Conservation (phyloP, 2,329 filamentous ascomycete genomes). For the Cladophialophora chaetospira region DNA sequence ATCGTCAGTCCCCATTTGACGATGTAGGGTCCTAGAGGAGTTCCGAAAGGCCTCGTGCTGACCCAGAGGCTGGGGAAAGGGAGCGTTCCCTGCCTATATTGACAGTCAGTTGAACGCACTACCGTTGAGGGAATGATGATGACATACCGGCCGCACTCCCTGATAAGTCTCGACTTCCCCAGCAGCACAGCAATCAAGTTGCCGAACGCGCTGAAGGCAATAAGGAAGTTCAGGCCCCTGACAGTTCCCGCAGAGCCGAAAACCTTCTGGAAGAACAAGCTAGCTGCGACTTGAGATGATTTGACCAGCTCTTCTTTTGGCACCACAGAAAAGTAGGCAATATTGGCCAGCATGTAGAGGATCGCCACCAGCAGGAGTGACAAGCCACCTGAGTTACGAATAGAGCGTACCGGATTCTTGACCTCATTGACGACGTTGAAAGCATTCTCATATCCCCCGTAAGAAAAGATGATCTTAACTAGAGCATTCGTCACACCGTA, state of each 20-base stretch:
- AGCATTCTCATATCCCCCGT: conserved; percentile 59
- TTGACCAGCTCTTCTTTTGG: conserved; percentile 56
- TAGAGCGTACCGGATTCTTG: conserved; percentile 58
- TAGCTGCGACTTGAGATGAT: conserved; percentile 58
- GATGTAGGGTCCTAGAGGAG: conserved; percentile 61
- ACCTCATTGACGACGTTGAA: conserved; percentile 65
- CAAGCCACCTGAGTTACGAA: conserved; percentile 53
- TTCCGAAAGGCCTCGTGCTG: conserved; percentile 64
- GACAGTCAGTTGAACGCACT: neutral
- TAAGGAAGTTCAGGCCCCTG: conserved; percentile 59
- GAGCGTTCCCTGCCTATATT: conserved; percentile 59
- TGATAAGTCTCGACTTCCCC: conserved; percentile 58
- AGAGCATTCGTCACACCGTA: conserved; percentile 61
- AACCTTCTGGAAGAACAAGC: conserved; percentile 61
- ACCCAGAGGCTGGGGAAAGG: conserved; percentile 65
- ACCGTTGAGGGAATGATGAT: neutral
- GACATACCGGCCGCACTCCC: conserved; percentile 55
- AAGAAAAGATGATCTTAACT: conserved; percentile 62
- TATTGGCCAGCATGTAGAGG: conserved; percentile 61
- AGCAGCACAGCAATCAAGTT: conserved; percentile 61
- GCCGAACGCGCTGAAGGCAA: conserved; percentile 60
- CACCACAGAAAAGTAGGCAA: conserved; percentile 63
- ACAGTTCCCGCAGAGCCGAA: conserved; percentile 56
- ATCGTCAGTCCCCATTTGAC: conserved; percentile 61
- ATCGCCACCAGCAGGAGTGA: conserved; percentile 56